Base-by-base conservation (phyloP, 1,284 basidiomycete genomes). In the Ganoderma lingzhi region DNA sequence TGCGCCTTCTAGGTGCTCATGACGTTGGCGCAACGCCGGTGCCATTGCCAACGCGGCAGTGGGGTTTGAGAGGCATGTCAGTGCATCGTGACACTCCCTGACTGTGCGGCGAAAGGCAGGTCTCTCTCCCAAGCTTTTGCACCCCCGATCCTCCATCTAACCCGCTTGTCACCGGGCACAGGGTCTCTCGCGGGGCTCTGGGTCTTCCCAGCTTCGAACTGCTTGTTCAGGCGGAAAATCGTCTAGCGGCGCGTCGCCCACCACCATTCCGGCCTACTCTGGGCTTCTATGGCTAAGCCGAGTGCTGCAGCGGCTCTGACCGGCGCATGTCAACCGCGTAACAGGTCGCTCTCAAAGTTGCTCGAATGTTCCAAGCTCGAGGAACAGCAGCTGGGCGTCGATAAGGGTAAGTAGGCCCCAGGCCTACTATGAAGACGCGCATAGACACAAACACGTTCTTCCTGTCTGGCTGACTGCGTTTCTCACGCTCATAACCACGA, bases 401-500 rank as follows among this genome's bases (percentile, higher is more conserved):
- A 17, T 35, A 17, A 3, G 15, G 17, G 15, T 35, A 3, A 55
- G 23, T 32, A 30, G 62, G 51, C 23, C 23, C 23, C 23, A 23
- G 23, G 23, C 23, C 23, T 23, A 23, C 23, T 23, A 23, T 23
- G n/a, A 66, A 23, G 10, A 19, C 55, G 41, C 42, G 28, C 41
- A 15, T 9, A 42, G 2, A 12, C 23, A 51, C 9, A n/a, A n/a
- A 48, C 37, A 2, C 23, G 39, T 61, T 30, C 59, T 44, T 44
- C 14, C 35, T 3, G 59, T 17, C n/a, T 60, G 28, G 55, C 61
- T 44, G 44, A n/a, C 41, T 41, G 30, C 61, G 41, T 19, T 55
- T 67, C 65, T 35, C 65, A 66, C 65, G 65, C 62, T 45, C 65
- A 67, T 67, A 67, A 67, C 65, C 61, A 66, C 65, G 45, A 30